Evolutionary conservation across 805 yeast genomes (phyloP).

Genomic region (Ascoidea rubescens): DNA sequence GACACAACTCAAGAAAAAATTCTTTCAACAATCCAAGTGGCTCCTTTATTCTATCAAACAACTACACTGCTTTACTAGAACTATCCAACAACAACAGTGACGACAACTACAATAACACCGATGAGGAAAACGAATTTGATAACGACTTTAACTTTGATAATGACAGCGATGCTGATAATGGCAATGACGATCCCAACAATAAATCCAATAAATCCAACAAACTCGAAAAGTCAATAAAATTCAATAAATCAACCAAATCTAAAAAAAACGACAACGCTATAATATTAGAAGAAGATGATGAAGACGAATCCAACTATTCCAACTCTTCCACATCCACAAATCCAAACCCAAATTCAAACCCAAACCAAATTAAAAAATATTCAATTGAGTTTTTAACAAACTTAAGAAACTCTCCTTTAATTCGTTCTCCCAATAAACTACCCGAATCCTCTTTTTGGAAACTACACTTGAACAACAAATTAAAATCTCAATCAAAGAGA

Average conservation of each 20-base stretch:
- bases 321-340: background rate
- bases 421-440: conserved; percentile 1
- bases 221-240: too few relatives aligned
- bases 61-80: background rate
- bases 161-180: background rate
- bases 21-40: background rate
- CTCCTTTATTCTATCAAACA: background rate
- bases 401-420: conserved; percentile 1
- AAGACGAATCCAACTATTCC: too few relatives aligned
- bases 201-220: too few relatives aligned
- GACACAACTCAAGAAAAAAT: background rate
- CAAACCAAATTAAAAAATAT: conserved; percentile 2
- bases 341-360: background rate
- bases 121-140: too few relatives aligned
- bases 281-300: background rate
- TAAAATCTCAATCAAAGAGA: background rate
- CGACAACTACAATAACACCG: background rate
- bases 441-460: conserved; percentile 8
- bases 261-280: background rate
- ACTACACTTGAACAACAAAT: background rate
- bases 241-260: too few relatives aligned
- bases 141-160: background rate
- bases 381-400: conserved; percentile 5
- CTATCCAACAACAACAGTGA: too few relatives aligned
- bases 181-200: background rate